Conservation (phyloP, 139 green algal species). For the Closterium sp. region DNA sequence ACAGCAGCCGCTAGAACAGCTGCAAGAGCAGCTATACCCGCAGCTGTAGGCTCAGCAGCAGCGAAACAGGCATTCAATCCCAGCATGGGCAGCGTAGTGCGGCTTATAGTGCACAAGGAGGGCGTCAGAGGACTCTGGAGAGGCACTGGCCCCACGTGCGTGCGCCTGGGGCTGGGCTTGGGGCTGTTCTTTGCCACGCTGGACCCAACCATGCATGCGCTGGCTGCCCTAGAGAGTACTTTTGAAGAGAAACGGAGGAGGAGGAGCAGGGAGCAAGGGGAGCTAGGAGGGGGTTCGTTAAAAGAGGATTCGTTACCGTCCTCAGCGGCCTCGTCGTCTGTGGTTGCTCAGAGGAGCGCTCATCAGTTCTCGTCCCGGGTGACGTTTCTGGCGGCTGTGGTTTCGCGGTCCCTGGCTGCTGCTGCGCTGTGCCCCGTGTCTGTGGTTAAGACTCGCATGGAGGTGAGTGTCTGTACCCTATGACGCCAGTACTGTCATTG, state of each 20-base stretch:
- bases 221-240: constrained; percentile 6
- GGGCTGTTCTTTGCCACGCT: constrained; percentile 57
- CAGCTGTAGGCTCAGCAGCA: neutral
- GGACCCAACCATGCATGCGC: constrained; percentile 11
- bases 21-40: neutral
- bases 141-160: constrained; percentile 43
- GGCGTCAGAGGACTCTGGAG: constrained; percentile 48
- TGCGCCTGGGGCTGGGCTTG: constrained; percentile 46
- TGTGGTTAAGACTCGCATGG: constrained; percentile 95
- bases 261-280: neutral
- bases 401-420: constrained; percentile 69
- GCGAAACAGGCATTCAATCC: too few species aligned
- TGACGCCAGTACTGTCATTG: too few species aligned
- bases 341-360: too few species aligned
- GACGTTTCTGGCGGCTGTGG: constrained; percentile 24
- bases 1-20: neutral
- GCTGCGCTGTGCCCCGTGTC: constrained; percentile 82
- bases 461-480: constrained; percentile 55
- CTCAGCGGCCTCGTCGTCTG: too few species aligned
- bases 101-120: constrained; percentile 23
- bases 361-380: neutral
- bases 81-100: neutral
- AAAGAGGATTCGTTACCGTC: too few species aligned
- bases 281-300: neutral
- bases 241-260: neutral